phyloP scores from a whole-genome alignment of 768 basidiomycete species.

The Tricholoma terreum region DNA sequence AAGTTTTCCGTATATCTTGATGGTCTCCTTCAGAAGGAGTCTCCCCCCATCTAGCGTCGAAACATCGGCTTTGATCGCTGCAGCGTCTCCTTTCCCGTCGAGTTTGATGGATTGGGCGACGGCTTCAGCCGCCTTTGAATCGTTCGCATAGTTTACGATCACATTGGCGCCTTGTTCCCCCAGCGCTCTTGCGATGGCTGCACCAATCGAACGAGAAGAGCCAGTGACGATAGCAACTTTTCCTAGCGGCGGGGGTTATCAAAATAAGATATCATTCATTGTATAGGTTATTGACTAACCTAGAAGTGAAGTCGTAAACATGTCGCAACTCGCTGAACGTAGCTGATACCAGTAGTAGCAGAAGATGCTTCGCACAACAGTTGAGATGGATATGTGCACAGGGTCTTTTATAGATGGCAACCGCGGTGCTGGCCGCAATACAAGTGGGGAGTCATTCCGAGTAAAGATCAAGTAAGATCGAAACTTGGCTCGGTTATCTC shows the following conservation, averaged over 20 bases:
- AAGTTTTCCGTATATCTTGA: conserved; percentile 47
- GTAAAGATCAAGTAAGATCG: no score
- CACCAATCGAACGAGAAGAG: conserved; percentile 59
- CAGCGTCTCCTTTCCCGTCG: conserved; percentile 42
- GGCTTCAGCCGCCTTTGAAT: conserved; percentile 38
- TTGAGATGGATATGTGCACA: no score
- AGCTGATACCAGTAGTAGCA: no score
- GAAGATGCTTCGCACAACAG: no score
- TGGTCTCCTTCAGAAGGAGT: conserved; percentile 43
- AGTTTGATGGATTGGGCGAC: conserved; percentile 47
- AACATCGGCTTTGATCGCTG: conserved; percentile 52
- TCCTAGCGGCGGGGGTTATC: conserved; percentile 25
- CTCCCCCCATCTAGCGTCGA: conserved; percentile 47
- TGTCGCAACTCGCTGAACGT: no score
- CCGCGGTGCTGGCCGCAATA: no score
- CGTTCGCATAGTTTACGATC: conserved; percentile 49
- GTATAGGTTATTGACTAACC: not conserved
- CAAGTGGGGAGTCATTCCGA: no score
- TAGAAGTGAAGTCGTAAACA: not conserved
- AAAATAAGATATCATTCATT: not conserved
- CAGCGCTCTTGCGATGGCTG: conserved; percentile 50
- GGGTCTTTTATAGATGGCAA: no score
- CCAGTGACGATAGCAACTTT: conserved; percentile 62
- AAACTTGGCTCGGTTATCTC: no score
- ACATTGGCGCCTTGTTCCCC: conserved; percentile 56